Percentiles rank a stretch among this genome's conserved stretches.
These are phyloP conservation scores for Salmacisia buchloeana DNA, from an alignment of 1,284 basidiomycete genomes.

Conservation along the genomic window DNA sequence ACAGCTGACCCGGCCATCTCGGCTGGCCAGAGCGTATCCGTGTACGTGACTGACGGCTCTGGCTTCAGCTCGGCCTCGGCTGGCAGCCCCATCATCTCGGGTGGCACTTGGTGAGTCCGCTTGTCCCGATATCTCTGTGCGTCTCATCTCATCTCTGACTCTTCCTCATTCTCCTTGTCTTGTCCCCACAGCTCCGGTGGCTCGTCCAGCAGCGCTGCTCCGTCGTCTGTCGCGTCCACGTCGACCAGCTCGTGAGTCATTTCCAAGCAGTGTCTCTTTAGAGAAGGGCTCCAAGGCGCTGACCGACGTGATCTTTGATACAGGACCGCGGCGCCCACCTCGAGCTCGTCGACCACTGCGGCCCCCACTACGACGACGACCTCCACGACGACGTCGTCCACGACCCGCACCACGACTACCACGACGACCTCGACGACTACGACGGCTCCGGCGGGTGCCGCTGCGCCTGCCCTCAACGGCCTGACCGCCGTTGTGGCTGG, in stretches of 20 bases:
- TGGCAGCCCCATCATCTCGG: not conserved
- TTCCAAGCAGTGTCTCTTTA: too few relatives aligned
- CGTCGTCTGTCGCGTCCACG: too few relatives aligned
- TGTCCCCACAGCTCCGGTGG: too few relatives aligned
- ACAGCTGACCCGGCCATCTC: not conserved
- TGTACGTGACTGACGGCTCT: not conserved
- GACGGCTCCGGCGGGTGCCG: not conserved
- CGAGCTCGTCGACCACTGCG: not conserved
- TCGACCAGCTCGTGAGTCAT: too few relatives aligned
- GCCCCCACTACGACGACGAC: not conserved
- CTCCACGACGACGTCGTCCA: not conserved
- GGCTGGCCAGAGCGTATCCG: not conserved
- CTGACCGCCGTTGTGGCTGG: conserved; percentile 8
- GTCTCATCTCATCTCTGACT: too few relatives aligned
- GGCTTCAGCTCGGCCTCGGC: not conserved
- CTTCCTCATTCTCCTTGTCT: too few relatives aligned
- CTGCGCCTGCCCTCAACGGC: conserved; percentile 6
- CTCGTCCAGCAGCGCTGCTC: too few relatives aligned
- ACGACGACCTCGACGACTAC: conserved; percentile 1
- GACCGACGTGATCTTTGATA: not conserved
- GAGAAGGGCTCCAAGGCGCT: not conserved
- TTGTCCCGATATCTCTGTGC: too few relatives aligned
- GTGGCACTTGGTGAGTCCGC: not conserved
- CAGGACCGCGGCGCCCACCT: not conserved
- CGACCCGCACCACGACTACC: conserved; percentile 5